phyloP scores from a whole-genome alignment of 2,329 filamentous ascomycete species.

The Venturia pyrina region DNA sequence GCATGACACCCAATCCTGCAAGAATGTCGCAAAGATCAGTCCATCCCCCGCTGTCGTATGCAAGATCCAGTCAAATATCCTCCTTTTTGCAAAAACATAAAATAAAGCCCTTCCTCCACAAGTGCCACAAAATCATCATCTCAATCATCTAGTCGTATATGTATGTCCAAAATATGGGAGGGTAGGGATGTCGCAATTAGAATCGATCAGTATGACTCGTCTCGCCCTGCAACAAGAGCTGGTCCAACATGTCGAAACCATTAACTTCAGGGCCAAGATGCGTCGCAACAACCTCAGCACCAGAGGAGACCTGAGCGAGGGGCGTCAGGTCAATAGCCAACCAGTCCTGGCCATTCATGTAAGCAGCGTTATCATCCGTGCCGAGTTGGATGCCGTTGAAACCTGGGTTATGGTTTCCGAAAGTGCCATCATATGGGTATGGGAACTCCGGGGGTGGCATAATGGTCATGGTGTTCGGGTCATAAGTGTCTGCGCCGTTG shows the following conservation, averaged over 20 bases:
- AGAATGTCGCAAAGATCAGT: not conserved
- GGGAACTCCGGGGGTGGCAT: slow-evolving; percentile 38
- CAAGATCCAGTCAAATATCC: not conserved
- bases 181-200: not conserved
- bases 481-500: slow-evolving; percentile 15
- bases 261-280: slow-evolving; percentile 56
- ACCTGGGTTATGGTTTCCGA: not conserved
- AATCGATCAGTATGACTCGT: not conserved
- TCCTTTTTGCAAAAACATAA: not conserved
- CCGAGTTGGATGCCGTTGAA: slow-evolving; percentile 15
- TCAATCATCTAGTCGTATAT: not conserved
- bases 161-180: not conserved
- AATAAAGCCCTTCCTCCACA: not conserved
- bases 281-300: slow-evolving; percentile 46
- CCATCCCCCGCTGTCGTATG: not conserved
- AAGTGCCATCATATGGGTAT: slow-evolving; percentile 14
- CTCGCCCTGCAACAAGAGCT: not conserved
- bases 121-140: not conserved
- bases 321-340: slow-evolving; percentile 52
- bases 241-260: slow-evolving; percentile 40
- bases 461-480: slow-evolving; percentile 26
- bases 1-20: not conserved
- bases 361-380: slow-evolving; percentile 17
- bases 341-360: slow-evolving; percentile 40
- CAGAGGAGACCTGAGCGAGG: slow-evolving; percentile 44